Conservation (phyloP, 306 rosid genomes). For the Sechiopsis laciniata region DNA sequence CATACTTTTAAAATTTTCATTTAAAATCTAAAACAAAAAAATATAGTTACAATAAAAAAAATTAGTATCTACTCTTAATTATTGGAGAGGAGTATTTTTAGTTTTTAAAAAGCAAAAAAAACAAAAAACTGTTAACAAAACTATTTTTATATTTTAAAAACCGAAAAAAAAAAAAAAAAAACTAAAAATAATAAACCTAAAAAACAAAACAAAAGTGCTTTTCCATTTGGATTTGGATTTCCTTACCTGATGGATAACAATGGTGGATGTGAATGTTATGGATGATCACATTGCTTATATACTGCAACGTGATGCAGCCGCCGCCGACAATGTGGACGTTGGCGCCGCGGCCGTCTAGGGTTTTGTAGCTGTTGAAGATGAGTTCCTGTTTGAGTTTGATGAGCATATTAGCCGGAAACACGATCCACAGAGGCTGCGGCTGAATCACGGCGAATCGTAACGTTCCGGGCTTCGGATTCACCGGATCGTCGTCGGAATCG, state of each 20-base stretch:
- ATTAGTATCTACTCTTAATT: too few species aligned
- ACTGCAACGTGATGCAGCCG: constrained; percentile 90
- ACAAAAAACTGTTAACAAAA: too few species aligned
- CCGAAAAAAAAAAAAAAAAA: too few species aligned
- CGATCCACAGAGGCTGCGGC: constrained; percentile 71
- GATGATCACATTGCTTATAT: constrained; percentile 76
- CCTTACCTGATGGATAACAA: constrained; percentile 62
- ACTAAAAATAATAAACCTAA: too few species aligned
- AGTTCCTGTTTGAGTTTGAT: constrained; percentile 77
- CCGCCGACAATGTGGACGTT: constrained; percentile 97
- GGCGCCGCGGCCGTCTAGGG: constrained; percentile 90
- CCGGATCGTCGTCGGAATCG: constrained; percentile 67
- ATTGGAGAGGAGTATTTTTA: too few species aligned
- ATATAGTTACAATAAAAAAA: too few species aligned
- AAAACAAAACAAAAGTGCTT: too few species aligned
- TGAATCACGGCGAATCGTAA: constrained; percentile 74
- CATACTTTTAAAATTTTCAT: too few species aligned
- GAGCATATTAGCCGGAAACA: constrained; percentile 70
- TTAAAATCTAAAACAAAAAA: too few species aligned
- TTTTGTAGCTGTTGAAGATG: constrained; percentile 79
- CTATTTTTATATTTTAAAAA: too few species aligned
- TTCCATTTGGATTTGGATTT: background rate
- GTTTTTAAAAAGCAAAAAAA: too few species aligned
- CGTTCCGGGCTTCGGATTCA: constrained; percentile 75
- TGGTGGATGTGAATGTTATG: constrained; percentile 90